Conservation (phyloP, 768 basidiomycete species). For the Tricholoma matsutake region DNA sequence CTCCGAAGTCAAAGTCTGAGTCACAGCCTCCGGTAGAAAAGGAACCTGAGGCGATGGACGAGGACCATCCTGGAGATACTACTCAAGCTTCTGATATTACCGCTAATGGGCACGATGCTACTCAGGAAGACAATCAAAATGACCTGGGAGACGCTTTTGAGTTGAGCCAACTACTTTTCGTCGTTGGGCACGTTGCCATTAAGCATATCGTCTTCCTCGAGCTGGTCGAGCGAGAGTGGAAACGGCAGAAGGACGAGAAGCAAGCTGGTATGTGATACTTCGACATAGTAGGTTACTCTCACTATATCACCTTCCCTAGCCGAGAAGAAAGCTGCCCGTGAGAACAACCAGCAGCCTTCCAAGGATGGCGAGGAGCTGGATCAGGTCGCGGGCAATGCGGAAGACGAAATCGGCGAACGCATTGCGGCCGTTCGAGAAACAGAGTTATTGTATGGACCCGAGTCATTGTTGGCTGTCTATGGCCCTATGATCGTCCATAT, state of each 20-base stretch:
- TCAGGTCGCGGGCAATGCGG: conserved; percentile 94
- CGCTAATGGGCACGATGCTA: conserved; percentile 24
- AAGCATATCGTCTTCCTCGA: conserved; percentile 98
- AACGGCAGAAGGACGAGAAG: conserved; percentile 90
- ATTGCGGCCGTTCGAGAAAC: conserved; percentile 81
- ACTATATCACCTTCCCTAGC: conserved; percentile 30
- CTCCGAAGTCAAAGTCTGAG: conserved; percentile 23
- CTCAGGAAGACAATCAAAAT: conserved; percentile 31
- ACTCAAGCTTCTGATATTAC: conserved; percentile 29
- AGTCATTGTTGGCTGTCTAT: conserved; percentile 79
- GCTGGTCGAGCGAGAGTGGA: conserved; percentile 93
- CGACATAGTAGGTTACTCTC: neutral
- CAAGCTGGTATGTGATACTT: conserved; percentile 55
- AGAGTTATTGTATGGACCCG: conserved; percentile 80
- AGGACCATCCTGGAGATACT: conserved; percentile 42
- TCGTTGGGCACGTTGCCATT: conserved; percentile 95
- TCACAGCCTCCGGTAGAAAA: conserved; percentile 24
- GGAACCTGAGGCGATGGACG: conserved; percentile 53
- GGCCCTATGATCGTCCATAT: conserved; percentile 91
- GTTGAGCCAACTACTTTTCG: conserved; percentile 90
- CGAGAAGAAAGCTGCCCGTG: conserved; percentile 53
- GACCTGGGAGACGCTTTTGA: conserved; percentile 82
- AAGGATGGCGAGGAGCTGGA: conserved; percentile 88
- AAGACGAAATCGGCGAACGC: conserved; percentile 96
- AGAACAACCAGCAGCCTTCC: conserved; percentile 33